Evolutionary conservation across 306 rosid genomes (phyloP), one percentile per base, ranked within the genome.

Genomic region (Prosopis cineraria): DNA sequence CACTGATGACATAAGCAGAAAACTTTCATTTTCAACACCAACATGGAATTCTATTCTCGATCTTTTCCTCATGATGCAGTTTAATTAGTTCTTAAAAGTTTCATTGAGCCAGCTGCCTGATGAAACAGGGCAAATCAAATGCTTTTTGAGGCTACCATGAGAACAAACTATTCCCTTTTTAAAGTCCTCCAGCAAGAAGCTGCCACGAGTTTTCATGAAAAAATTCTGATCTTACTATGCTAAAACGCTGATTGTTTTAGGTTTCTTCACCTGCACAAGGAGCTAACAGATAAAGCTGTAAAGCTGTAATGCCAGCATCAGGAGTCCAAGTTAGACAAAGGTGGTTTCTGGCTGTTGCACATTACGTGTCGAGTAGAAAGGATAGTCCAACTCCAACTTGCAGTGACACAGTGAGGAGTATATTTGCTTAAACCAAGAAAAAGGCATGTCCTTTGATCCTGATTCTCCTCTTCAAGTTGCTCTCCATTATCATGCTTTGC

Each of bases 321-420:
- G 34, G 58, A 56, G 7, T 50, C 34, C 3, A 22, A 22, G 47
- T 16, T 34, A 52, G 3, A 22, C 14, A 53, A 58, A 27, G 31
- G 37, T 44, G 31, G 52, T 44, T n/a, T 73, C 31, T 36, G 55
- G 47, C 69, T 17, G 29, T 29, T 62, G 59, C 22, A 74, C 40
- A 22, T 10, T 27, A 60, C 70, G 29, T 12, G 30, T 34, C 17
- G 17, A 37, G 62, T 79, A 70, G 75, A 47, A 47, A 72, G 60
- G 60, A 53, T 6, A 68, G 36, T 25, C 73, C 82, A 88, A 80
- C 76, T 24, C 75, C 84, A 88, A 83, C 76, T 81, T 80, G 85
- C 47, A 48, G 66, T 50, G 40, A 85, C 53, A 74, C 13, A 47
- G 79, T 74, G 71, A 71, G 71, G 82, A 87, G 83, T 84, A 87